Conservation (phyloP, 2,329 filamentous ascomycete species). For the Chaetomiaceae sp. region DNA sequence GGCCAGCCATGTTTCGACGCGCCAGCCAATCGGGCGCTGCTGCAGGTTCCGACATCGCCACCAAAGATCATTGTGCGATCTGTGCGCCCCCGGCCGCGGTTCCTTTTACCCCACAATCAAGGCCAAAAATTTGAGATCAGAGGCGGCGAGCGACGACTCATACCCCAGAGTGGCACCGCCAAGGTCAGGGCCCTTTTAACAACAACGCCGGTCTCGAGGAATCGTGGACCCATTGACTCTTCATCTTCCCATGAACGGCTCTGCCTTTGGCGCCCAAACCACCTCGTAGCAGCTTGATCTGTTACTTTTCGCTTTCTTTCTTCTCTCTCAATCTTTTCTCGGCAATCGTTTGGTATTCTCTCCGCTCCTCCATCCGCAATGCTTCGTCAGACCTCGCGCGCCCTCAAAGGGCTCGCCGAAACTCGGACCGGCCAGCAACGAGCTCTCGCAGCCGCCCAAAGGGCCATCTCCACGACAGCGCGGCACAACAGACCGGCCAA, state of each 20-base stretch:
- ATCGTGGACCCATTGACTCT: constrained; percentile 18
- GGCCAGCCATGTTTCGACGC: constrained; percentile 3
- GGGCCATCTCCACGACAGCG: constrained; percentile 34
- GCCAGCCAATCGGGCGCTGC: constrained; percentile 9
- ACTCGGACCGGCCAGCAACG: constrained; percentile 35
- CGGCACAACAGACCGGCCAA: constrained; percentile 39
- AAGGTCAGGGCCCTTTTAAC: constrained; percentile 16
- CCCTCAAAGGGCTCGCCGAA: constrained; percentile 41
- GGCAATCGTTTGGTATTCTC: constrained; percentile 11
- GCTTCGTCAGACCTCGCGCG: constrained; percentile 47
- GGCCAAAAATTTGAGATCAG: constrained; percentile 20
- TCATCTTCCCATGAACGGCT: constrained; percentile 19
- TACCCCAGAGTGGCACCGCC: constrained; percentile 12
- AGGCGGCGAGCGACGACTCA: too few species aligned
- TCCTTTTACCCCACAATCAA: constrained; percentile 24
- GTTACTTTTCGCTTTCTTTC: constrained; percentile 11
- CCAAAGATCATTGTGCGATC: constrained; percentile 14
- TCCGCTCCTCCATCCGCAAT: constrained; percentile 32
- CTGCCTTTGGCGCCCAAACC: neutral
- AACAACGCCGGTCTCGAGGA: constrained; percentile 1
- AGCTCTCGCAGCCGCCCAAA: constrained; percentile 39
- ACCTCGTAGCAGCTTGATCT: constrained; percentile 20
- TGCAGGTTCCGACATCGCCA: constrained; percentile 27
- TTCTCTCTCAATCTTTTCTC: neutral
- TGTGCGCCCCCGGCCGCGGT: constrained; percentile 16